These are phyloP conservation scores for Peterozyma xylosa DNA, from an alignment of 805 yeast species.

Conservation along the genomic window DNA sequence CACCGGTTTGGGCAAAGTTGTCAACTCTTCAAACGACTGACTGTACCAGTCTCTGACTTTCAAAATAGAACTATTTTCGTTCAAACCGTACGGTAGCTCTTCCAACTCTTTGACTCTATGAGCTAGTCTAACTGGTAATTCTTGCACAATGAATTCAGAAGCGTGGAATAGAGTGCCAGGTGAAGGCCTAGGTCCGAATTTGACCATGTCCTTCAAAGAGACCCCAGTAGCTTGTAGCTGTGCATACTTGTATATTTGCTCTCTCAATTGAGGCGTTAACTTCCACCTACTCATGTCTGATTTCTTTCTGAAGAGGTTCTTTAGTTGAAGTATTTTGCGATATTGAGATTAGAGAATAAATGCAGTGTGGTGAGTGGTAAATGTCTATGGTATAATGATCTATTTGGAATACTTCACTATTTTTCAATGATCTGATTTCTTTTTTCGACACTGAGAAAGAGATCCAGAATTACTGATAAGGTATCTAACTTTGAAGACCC, in stretches of 20 bases:
- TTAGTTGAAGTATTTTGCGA: too few species aligned
- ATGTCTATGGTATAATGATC: too few species aligned
- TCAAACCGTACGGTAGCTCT: slow-evolving; percentile 67
- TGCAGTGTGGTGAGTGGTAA: too few species aligned
- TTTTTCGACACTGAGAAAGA: too few species aligned
- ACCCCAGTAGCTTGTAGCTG: slow-evolving; percentile 77
- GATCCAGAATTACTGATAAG: too few species aligned
- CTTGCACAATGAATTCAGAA: slow-evolving; percentile 77
- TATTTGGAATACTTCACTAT: too few species aligned
- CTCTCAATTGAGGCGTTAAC: slow-evolving; percentile 39
- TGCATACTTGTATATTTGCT: slow-evolving; percentile 58
- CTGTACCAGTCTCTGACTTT: slow-evolving; percentile 86
- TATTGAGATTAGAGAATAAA: too few species aligned
- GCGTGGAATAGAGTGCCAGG: slow-evolving; percentile 79
- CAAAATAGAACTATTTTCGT: slow-evolving; percentile 65
- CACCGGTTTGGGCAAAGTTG: slow-evolving; percentile 52
- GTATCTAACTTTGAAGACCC: too few species aligned
- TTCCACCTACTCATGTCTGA: slow-evolving; percentile 27
- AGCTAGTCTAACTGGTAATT: slow-evolving; percentile 80
- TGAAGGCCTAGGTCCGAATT: slow-evolving; percentile 73
- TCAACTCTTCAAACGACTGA: slow-evolving; percentile 78
- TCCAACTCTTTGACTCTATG: slow-evolving; percentile 82
- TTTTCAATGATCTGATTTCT: too few species aligned
- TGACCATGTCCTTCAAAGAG: slow-evolving; percentile 83
- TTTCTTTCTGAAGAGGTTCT: too few species aligned